phyloP scores from a whole-genome alignment of 495 filamentous ascomycete genomes.

The Penicillium waksmanii region DNA sequence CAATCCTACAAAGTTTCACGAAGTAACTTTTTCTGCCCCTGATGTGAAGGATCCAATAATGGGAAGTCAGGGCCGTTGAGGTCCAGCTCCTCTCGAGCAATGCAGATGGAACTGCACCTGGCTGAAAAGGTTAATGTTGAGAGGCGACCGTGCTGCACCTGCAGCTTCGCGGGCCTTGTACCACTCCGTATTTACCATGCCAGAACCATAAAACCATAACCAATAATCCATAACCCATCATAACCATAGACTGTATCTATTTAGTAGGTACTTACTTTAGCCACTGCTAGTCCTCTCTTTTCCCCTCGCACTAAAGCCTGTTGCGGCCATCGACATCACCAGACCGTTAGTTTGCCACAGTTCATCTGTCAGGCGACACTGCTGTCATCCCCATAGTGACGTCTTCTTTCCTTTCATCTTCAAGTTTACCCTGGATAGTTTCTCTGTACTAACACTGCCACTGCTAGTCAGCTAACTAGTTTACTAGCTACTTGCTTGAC shows the following conservation, averaged over 20 bases:
- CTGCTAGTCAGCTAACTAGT: background rate
- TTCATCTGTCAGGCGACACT: conserved; percentile 23
- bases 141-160: conserved; percentile 13
- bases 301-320: background rate
- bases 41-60: too few relatives aligned
- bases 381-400: conserved; percentile 21
- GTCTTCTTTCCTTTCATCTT: background rate
- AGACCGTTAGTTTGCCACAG: conserved; percentile 21
- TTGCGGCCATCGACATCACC: conserved; percentile 28
- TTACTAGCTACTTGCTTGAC: background rate
- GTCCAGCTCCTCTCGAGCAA: conserved; percentile 7
- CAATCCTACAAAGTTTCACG: too few relatives aligned
- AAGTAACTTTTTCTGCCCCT: too few relatives aligned
- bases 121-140: conserved; percentile 26
- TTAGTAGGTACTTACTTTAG: background rate
- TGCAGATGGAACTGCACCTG: conserved; percentile 15
- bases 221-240: background rate
- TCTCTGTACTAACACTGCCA: background rate
- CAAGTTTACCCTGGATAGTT: background rate
- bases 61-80: conserved; percentile 10
- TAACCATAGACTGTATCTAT: too few relatives aligned
- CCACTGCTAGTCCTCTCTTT: background rate
- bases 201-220: background rate
- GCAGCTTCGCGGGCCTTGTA: conserved; percentile 8
- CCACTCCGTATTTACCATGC: conserved; percentile 5